Evolutionary conservation across 1,139 yeast species (phyloP).

Genomic region (Scheffersomyces lignicola): DNA sequence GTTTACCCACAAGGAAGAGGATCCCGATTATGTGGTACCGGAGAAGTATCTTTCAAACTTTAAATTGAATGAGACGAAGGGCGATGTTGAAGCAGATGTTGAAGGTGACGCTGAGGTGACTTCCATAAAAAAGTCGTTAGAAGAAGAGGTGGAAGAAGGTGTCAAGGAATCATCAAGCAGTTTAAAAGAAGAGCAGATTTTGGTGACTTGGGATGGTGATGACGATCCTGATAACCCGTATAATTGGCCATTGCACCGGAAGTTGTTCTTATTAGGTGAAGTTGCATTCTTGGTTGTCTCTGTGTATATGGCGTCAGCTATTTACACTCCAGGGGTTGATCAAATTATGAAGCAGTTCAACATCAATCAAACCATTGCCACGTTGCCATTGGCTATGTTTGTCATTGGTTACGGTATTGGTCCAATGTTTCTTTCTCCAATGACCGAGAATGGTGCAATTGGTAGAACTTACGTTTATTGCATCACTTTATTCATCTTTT

Average conservation of each 20-base stretch:
- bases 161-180: neutral
- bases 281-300: conserved; percentile 23
- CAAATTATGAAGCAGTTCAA: conserved; percentile 42
- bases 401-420: conserved; percentile 61
- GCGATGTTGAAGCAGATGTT: conserved; percentile 5
- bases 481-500: conserved; percentile 27
- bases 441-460: conserved; percentile 48
- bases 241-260: conserved; percentile 26
- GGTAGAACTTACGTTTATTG: conserved; percentile 52
- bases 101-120: conserved; percentile 4
- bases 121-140: no score
- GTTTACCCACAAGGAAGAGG: conserved; percentile 30
- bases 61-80: no score
- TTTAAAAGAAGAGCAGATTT: conserved; percentile 8
- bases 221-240: conserved; percentile 32
- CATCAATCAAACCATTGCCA: conserved; percentile 44
- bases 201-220: conserved; percentile 27
- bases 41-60: conserved; percentile 23
- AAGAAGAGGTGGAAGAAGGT: conserved; percentile 1
- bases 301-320: conserved; percentile 30
- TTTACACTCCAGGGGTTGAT: conserved; percentile 30
- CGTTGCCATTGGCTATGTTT: conserved; percentile 38
- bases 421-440: conserved; percentile 54
- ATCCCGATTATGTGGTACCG: conserved; percentile 28
- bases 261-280: conserved; percentile 19